Percentiles rank a stretch among this genome's conserved stretches.
These are phyloP conservation scores for Penicillium verhagenii DNA, from an alignment of 495 filamentous ascomycete genomes.

Conservation along the genomic window DNA sequence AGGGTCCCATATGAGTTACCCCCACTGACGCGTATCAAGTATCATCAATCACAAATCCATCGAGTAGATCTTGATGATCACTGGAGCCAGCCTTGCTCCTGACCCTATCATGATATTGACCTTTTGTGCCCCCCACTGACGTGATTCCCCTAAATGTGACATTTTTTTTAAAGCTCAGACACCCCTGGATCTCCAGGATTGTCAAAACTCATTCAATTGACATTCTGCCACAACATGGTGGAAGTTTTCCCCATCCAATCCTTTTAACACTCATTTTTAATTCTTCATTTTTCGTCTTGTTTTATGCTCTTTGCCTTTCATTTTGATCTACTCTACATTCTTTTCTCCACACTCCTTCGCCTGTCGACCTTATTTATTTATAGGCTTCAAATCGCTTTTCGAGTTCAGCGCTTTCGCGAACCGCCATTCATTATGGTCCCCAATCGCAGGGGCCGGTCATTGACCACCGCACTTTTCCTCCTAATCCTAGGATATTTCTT, in stretches of 20 bases:
- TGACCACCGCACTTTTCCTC: constrained; percentile 15
- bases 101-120: not conserved
- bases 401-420: not conserved
- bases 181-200: not conserved
- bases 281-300: no score
- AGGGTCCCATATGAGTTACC: no score
- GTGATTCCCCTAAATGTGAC: not conserved
- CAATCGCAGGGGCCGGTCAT: constrained; percentile 25
- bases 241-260: not conserved
- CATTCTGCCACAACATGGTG: not conserved
- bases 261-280: not conserved
- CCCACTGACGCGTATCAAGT: not conserved
- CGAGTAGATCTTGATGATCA: not conserved
- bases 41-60: no score
- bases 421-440: constrained; percentile 29
- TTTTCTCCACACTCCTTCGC: not conserved
- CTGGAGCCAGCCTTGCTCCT: not conserved
- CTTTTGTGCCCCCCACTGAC: constrained; percentile 2
- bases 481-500: constrained; percentile 22
- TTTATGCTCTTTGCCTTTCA: not conserved
- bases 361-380: constrained; percentile 38
- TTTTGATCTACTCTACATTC: not conserved
- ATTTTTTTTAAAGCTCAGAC: not conserved
- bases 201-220: not conserved
- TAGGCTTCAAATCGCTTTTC: constrained; percentile 43